Conservation (phyloP, 768 basidiomycete species). For the Russula sp. region DNA sequence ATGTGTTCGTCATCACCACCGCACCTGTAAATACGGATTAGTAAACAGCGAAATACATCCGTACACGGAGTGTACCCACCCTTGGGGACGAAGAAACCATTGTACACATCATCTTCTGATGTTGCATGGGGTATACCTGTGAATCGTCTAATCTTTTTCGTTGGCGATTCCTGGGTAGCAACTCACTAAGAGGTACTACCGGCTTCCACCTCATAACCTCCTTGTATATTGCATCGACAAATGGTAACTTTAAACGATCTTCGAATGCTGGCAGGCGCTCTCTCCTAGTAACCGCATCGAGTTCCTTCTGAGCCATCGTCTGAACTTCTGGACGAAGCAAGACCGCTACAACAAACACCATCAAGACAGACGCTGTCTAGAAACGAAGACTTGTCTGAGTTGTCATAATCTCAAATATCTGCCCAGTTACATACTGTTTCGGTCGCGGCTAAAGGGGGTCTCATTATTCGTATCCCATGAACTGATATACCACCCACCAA, state of each 20-base stretch:
- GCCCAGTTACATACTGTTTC: slow-evolving; percentile 4
- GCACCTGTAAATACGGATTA: slow-evolving; percentile 14
- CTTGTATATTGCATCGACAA: slow-evolving; percentile 5
- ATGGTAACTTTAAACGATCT: slow-evolving; percentile 4
- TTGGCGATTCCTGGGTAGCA: neutral
- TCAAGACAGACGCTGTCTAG: neutral
- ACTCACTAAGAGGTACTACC: slow-evolving; percentile 24
- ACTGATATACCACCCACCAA: neutral
- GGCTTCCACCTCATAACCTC: slow-evolving; percentile 23
- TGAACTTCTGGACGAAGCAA: neutral
- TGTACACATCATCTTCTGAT: slow-evolving; percentile 26
- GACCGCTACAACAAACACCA: neutral
- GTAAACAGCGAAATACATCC: neutral
- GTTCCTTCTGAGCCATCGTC: neutral
- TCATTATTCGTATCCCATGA: neutral
- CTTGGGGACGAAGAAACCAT: slow-evolving; percentile 30
- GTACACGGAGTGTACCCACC: neutral
- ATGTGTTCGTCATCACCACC: slow-evolving; percentile 27
- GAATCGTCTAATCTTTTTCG: too few species aligned
- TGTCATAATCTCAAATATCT: neutral
- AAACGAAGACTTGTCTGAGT: neutral
- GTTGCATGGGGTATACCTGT: slow-evolving; percentile 26
- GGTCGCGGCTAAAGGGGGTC: slow-evolving; percentile 1
- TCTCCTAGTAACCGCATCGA: neutral
- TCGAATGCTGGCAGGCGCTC: slow-evolving; percentile 6